Evolutionary conservation across 495 filamentous ascomycete genomes (phyloP).

Genomic region (Talaromyces ruber): DNA sequence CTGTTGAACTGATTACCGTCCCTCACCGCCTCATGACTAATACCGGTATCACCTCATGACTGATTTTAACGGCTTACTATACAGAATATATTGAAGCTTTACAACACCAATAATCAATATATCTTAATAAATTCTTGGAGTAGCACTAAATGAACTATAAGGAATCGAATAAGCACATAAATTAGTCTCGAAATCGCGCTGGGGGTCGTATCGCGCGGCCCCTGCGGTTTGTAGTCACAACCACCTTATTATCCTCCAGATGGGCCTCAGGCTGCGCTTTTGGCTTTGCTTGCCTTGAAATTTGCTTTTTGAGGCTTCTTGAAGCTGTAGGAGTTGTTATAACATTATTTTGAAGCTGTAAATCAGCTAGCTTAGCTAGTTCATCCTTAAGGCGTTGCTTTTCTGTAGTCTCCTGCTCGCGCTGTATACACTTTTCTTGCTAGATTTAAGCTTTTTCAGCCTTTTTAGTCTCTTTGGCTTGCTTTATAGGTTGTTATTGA

Average conservation of each 20-base stretch:
- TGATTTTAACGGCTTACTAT: background rate
- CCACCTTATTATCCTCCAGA: background rate
- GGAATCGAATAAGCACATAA: background rate
- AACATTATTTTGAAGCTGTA: background rate
- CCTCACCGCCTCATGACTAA: too few species aligned
- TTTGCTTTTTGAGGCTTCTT: background rate
- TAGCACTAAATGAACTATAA: conserved; percentile 1
- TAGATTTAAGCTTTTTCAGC: background rate
- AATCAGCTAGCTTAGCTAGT: background rate
- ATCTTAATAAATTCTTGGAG: background rate
- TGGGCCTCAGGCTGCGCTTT: conserved; percentile 1
- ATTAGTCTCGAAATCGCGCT: background rate
- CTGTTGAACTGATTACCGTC: too few species aligned
- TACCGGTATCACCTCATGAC: background rate
- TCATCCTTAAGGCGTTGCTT: background rate
- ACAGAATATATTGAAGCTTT: conserved; percentile 1
- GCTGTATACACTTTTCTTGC: background rate
- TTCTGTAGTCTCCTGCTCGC: background rate
- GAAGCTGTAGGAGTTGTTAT: background rate
- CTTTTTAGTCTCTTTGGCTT: conserved; percentile 23
- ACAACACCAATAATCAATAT: background rate
- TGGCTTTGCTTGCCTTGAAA: background rate
- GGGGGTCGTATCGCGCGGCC: background rate
- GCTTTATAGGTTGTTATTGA: background rate
- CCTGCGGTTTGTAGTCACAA: background rate